Base-by-base conservation (phyloP, 2,329 filamentous ascomycete genomes). In the Trematosphaeria pertusa region DNA sequence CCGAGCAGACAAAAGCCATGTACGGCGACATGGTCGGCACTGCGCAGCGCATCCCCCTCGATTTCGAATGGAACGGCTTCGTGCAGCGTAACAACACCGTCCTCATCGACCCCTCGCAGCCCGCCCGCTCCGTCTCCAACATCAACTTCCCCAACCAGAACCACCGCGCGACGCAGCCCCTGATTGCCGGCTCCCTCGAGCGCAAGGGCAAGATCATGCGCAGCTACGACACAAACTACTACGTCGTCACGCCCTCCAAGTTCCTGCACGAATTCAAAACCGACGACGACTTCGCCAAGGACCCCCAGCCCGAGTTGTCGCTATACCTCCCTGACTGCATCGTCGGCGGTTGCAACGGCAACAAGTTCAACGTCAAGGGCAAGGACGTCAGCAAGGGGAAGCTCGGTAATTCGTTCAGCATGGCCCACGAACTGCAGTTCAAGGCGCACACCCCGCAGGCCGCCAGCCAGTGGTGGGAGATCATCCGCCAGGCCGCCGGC, bases 241-340 rank as follows among this genome's bases (percentile, higher is more conserved):
- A 96, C 68, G 93, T 94, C 46, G 85, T 97, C 37, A 96, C 91
- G 0, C 88, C 91, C 0, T 83, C 89, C 46, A 91, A 89, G 65
- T 99, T 87, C 75, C 76, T 99, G 48, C 94, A 99, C 76, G 92
- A 97, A 73, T 99, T 96, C 81, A 96, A 96, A 75, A 91, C 95
- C 65, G 88, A 89, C 67, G 93, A 97, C 64, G 81, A 86, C 62
- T 81, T 84, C 65, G 76, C 75, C 46, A 79, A 84, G 62, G 90
- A 96, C 52, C 90, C 91, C 8, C 80, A 82, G 46, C 93, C 94
- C 0, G 93, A 99, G 70, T 78, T 94, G 31, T 94, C 89, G 11
- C 84, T 99, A 58, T 97, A 93, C 73, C 85, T 99, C 1, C 92
- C 94, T 9, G 94, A 99, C 61, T 95, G 93, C 61, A 74, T 87